phyloP scores from a whole-genome alignment of 2,329 filamentous ascomycete species.

The Trichoderma sp. region DNA sequence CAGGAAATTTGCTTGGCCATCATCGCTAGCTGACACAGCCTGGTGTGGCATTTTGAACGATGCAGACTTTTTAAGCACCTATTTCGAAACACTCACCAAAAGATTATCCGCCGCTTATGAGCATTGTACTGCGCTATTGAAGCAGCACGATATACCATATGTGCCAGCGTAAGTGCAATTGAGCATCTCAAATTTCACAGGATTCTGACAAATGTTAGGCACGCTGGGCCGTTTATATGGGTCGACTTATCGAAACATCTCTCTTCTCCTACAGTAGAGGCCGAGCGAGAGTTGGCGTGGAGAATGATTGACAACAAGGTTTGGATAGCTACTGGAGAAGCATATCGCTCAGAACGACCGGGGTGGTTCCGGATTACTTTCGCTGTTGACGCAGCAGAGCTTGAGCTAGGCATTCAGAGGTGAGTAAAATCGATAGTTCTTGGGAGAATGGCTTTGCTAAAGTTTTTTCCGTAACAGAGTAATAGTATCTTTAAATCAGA shows the following conservation, averaged over 20 bases:
- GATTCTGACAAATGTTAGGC: neutral
- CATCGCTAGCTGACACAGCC: neutral
- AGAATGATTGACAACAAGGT: constrained; percentile 1
- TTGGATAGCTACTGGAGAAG: neutral
- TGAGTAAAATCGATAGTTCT: neutral
- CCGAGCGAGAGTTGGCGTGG: neutral
- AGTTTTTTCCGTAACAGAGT: neutral
- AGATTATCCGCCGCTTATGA: neutral
- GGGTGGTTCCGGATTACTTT: neutral
- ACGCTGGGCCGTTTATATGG: neutral
- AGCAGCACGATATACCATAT: neutral
- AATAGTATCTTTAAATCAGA: neutral
- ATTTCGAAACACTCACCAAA: neutral
- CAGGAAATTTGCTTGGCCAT: neutral
- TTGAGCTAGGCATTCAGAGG: neutral
- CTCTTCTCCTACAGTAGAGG: neutral
- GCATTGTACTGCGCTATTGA: neutral
- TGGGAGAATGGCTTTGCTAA: neutral
- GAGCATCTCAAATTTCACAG: neutral
- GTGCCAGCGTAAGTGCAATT: neutral
- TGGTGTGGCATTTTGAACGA: neutral
- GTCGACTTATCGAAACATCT: neutral
- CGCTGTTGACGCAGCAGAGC: neutral
- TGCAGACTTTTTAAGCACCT: neutral
- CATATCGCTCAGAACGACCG: neutral